Evolutionary conservation across 1,284 basidiomycete genomes (phyloP), one percentile per base, ranked within the genome.

Genomic region (Hortiboletus rubellus): DNA sequence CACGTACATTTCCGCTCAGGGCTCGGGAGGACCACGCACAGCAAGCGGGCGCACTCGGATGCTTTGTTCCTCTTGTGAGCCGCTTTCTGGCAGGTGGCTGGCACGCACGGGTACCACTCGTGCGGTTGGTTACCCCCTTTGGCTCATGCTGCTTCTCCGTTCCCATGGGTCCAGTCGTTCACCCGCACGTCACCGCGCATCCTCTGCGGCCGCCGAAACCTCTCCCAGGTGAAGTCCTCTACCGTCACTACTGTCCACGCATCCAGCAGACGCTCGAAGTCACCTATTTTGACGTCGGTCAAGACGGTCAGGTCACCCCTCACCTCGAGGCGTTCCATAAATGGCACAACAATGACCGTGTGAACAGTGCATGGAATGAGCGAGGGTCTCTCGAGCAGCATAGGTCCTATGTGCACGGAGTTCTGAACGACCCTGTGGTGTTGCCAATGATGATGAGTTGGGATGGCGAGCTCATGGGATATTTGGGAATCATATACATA

Each of bases 321-420:
- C 80, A 82, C 58, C 70, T 84, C 54, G 74, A 76, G 17, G 72
- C 76, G 7, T 82, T 82, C 63, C 76, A 81, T 57, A 66, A 63
- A 30, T 85, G 83, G 83, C 77, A 83, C 57, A 85, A 84, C 62
- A 72, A n/a, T n/a, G n/a, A n/a, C n/a, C 74, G 79, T 18, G 79
- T 84, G 33, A 79, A 79, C 58, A 68, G 63, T 12, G 79, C 75
- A 11, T 85, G 82, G 83, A 74, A 75, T 31, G 81, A 85, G 65
- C 66, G 70, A 36, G 83, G 83, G 0, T 68, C 73, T 17, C 64
- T 81, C 40, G 79, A 82, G 60, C 72, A 79, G 60, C 83, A 85
- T 62, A 64, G 73, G 44, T 63, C 67, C 54, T 84, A 83, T 81
- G 24, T 83, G n/a, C 66, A 68, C 34, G 64, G 63, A 2, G 61